phyloP scores from a whole-genome alignment of 805 yeast genomes.

The Ogataea allantospora region DNA sequence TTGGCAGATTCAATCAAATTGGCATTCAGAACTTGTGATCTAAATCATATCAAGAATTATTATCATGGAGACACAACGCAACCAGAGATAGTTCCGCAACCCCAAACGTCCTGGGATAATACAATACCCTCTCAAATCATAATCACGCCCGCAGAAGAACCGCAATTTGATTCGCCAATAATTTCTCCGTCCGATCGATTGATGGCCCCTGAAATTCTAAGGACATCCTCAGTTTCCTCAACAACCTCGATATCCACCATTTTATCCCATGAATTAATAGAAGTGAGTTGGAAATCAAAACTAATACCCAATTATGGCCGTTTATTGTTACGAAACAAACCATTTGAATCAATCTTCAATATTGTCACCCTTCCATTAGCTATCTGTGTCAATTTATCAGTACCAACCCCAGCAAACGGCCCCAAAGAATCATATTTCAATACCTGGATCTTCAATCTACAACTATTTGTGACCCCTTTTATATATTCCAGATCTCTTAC shows the following conservation, averaged over 20 bases:
- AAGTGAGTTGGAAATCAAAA: slow-evolving; percentile 12
- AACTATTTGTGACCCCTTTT: slow-evolving; percentile 26
- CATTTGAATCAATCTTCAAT: slow-evolving; percentile 26
- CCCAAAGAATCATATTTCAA: slow-evolving; percentile 22
- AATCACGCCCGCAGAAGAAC: slow-evolving; percentile 16
- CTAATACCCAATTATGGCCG: slow-evolving; percentile 15
- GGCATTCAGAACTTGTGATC: slow-evolving; percentile 23
- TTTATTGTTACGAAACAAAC: slow-evolving; percentile 9
- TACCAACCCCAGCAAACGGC: slow-evolving; percentile 29
- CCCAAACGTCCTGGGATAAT: not conserved
- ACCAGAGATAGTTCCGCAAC: not conserved
- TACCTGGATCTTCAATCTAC: slow-evolving; percentile 29
- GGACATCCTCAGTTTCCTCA: slow-evolving; percentile 14
- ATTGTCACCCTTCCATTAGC: slow-evolving; percentile 28
- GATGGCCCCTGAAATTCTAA: slow-evolving; percentile 3
- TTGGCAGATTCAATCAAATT: slow-evolving; percentile 33
- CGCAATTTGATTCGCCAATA: not conserved
- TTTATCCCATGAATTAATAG: slow-evolving; percentile 12
- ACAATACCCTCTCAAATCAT: slow-evolving; percentile 14
- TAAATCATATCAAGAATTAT: slow-evolving; percentile 12
- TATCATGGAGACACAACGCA: not conserved
- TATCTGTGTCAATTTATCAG: slow-evolving; percentile 23
- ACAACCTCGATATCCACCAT: slow-evolving; percentile 14
- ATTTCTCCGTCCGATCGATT: slow-evolving; percentile 2
- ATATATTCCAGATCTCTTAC: slow-evolving; percentile 6